Evolutionary conservation across 345 rosid genomes (phyloP), one percentile per base, ranked within the genome.

Genomic region (Cardiospermum halicacabum): DNA sequence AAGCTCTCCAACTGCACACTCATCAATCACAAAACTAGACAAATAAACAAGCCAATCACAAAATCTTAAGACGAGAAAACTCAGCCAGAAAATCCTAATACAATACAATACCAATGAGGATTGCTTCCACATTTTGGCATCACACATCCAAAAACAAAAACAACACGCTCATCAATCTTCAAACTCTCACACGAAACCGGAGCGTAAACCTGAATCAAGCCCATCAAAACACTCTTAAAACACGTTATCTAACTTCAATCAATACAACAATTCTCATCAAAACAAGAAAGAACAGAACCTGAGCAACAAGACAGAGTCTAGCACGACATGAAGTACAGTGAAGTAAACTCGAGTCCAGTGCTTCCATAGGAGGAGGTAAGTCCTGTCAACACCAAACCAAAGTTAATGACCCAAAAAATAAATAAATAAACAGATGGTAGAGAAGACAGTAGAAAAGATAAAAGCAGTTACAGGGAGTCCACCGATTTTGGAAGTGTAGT

Each of bases 401-500:
- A 28, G 53, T 32, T 5, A 6, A n/a, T n/a, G n/a, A n/a, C n/a
- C n/a, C n/a, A n/a, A 57, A 49, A 58, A 36, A 71, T 0, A 42
- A 37, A 22, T 0, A 28, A 16, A 7, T 53, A 42, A 32, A 30
- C 13, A 21, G 54, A 37, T 13, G 25, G 4, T 11, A 36, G 1
- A 11, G 1, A 32, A 2, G 1, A 11, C 3, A 50, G 19, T 18
- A 31, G 51, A 50, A 51, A 10, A 21, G 22, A 21, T 11, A 30
- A 13, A 11, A 62, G 21, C 9, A 75, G 76, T 49, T 65, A 91
- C 97, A 18, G 97, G 97, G 58, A 85, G 68, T 40, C 97, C 99
- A 9, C 97, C 96, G 36, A 94, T 84, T 83, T 93, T 94, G 0
- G 82, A 68, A 0, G 96, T 88, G 67, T 84, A 84, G 65, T 82